Conservation (phyloP, 768 basidiomycete genomes). For the Inosperma sp. region DNA sequence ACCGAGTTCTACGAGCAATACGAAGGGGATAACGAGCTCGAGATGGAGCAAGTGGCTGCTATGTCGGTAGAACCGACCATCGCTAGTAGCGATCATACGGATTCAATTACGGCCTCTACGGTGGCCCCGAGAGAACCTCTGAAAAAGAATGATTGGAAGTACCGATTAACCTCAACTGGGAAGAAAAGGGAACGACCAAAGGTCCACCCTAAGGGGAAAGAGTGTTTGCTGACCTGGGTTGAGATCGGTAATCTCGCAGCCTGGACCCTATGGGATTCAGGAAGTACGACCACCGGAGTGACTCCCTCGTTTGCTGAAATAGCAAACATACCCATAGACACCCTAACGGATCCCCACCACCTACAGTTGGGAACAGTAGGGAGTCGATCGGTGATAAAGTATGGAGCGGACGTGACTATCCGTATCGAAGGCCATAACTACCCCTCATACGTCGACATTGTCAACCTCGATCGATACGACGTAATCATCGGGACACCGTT, state of each 20-base stretch:
- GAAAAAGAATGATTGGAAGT: neutral
- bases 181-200: neutral
- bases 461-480: constrained; percentile 35
- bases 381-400: constrained; percentile 26
- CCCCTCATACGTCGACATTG: constrained; percentile 28
- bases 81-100: neutral
- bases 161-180: neutral
- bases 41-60: neutral
- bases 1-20: neutral
- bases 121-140: neutral
- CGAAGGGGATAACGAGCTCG: neutral
- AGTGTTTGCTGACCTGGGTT: constrained; percentile 12
- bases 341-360: constrained; percentile 13
- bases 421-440: neutral
- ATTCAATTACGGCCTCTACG: neutral
- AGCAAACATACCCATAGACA: constrained; percentile 8
- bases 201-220: constrained; percentile 11
- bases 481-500: constrained; percentile 34
- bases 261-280: constrained; percentile 23
- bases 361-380: constrained; percentile 32
- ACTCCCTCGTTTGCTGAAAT: constrained; percentile 17
- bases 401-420: constrained; percentile 19
- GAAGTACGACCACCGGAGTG: constrained; percentile 20
- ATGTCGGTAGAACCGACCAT: neutral
- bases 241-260: constrained; percentile 11